These are phyloP conservation scores for Saccharomycopsis sp. DNA, from an alignment of 805 yeast genomes.

Conservation along the genomic window DNA sequence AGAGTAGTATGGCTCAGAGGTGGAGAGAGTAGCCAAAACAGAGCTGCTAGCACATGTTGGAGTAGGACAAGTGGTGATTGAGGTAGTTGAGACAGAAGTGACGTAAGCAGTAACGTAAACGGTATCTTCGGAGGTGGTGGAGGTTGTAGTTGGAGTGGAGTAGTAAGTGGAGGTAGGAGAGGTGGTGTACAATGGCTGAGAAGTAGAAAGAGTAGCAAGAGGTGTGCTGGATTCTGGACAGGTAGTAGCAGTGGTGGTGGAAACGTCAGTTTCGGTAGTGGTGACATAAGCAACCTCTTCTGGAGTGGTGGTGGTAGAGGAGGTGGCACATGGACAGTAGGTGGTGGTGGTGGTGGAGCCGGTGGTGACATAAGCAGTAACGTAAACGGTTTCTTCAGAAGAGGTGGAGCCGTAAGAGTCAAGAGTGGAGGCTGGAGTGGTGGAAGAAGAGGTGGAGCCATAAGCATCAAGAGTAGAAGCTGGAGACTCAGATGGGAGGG, in stretches of 20 bases:
- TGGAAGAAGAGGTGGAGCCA: constrained; percentile 13
- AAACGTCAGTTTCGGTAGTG: constrained; percentile 7
- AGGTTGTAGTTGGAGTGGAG: constrained; percentile 1
- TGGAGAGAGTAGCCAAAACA: constrained; percentile 5
- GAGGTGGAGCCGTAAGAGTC: constrained; percentile 15
- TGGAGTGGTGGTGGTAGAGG: constrained; percentile 10
- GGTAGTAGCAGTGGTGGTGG: constrained; percentile 11
- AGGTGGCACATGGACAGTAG: constrained; percentile 11
- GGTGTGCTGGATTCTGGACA: constrained; percentile 8
- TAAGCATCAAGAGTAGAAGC: constrained; percentile 15
- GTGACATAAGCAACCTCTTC: constrained; percentile 15
- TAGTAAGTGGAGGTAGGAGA: constrained; percentile 4
- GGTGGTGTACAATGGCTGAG: constrained; percentile 7
- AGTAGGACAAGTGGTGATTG: constrained; percentile 14
- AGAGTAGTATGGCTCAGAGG: constrained; percentile 12
- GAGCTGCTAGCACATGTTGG: constrained; percentile 1
- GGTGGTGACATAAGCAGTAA: constrained; percentile 15
- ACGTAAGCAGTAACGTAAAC: constrained; percentile 19
- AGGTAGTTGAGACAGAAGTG: constrained; percentile 18
- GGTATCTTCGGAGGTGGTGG: constrained; percentile 13
- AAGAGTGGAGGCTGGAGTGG: constrained; percentile 9
- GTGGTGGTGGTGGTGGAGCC: constrained; percentile 9
- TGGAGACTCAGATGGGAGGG: constrained; percentile 14
- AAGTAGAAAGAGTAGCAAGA: background rate
- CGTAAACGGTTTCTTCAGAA: constrained; percentile 14